Evolutionary conservation across 768 basidiomycete species (phyloP).

Genomic region (Collybia nuda): DNA sequence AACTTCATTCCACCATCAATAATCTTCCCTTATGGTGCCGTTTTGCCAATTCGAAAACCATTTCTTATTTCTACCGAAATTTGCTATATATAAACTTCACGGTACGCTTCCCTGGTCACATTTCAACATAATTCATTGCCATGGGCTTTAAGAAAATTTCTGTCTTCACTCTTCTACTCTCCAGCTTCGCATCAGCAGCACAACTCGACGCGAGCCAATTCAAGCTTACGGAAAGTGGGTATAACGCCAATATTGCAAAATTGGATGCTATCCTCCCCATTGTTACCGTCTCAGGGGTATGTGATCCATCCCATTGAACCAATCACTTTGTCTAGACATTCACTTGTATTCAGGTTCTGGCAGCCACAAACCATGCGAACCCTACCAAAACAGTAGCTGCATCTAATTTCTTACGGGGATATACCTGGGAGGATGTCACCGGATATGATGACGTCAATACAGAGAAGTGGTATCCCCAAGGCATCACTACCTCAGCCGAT

Average conservation of each 20-base stretch:
- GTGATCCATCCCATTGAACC: not conserved
- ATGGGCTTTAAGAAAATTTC: no score
- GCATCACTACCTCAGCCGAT: constrained; percentile 14
- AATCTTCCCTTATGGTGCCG: no score
- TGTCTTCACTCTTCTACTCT: no score
- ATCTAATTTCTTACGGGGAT: constrained; percentile 8
- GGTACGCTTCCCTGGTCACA: no score
- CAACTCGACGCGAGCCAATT: no score
- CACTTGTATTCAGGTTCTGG: constrained; percentile 3
- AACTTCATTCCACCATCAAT: no score
- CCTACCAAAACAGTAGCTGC: constrained; percentile 7
- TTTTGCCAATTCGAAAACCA: no score
- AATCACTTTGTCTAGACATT: not conserved
- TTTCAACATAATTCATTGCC: no score
- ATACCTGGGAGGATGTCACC: constrained; percentile 11
- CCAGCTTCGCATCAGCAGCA: no score
- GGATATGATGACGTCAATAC: constrained; percentile 12
- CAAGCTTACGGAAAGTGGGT: constrained; percentile 36
- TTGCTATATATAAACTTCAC: no score
- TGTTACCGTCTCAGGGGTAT: constrained; percentile 7
- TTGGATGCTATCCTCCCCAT: constrained; percentile 10
- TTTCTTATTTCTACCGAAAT: no score
- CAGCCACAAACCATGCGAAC: constrained; percentile 9
- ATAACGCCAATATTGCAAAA: constrained; percentile 5
- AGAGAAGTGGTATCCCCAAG: constrained; percentile 12